Evolutionary conservation across 805 yeast genomes (phyloP).

Genomic region (Cyberlindnera euphorbiae): DNA sequence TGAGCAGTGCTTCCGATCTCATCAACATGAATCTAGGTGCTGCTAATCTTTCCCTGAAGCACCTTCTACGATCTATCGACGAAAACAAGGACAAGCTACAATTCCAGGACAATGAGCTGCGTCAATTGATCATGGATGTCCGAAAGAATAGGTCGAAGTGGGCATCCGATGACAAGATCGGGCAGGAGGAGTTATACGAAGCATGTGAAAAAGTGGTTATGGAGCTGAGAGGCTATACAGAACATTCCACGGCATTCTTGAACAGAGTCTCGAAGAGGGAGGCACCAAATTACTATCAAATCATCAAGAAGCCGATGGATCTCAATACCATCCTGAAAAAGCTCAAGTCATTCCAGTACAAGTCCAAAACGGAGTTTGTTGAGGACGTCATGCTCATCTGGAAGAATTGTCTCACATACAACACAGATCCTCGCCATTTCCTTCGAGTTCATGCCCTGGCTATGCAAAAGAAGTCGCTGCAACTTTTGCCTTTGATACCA

Average conservation of each 20-base stretch:
- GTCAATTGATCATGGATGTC: constrained; percentile 85
- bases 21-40: constrained; percentile 56
- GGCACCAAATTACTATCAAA: constrained; percentile 91
- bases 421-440: constrained; percentile 92
- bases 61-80: constrained; percentile 74
- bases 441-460: constrained; percentile 89
- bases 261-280: constrained; percentile 96
- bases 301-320: constrained; percentile 95
- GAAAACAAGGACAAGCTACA: constrained; percentile 68
- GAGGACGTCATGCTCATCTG: constrained; percentile 93
- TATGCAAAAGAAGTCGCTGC: constrained; percentile 85
- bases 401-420: constrained; percentile 89
- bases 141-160: constrained; percentile 94
- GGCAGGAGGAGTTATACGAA: constrained; percentile 96
- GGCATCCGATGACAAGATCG: constrained; percentile 93
- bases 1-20: constrained; percentile 23
- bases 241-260: constrained; percentile 92
- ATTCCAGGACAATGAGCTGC: constrained; percentile 76
- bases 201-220: constrained; percentile 94
- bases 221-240: constrained; percentile 87
- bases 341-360: constrained; percentile 74
- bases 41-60: constrained; percentile 72
- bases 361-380: constrained; percentile 84
- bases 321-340: constrained; percentile 90
- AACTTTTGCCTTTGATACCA: constrained; percentile 80